Evolutionary conservation across 2,329 filamentous ascomycete genomes (phyloP), one percentile per base, ranked within the genome.

Genomic region (Phialophora tarda): DNA sequence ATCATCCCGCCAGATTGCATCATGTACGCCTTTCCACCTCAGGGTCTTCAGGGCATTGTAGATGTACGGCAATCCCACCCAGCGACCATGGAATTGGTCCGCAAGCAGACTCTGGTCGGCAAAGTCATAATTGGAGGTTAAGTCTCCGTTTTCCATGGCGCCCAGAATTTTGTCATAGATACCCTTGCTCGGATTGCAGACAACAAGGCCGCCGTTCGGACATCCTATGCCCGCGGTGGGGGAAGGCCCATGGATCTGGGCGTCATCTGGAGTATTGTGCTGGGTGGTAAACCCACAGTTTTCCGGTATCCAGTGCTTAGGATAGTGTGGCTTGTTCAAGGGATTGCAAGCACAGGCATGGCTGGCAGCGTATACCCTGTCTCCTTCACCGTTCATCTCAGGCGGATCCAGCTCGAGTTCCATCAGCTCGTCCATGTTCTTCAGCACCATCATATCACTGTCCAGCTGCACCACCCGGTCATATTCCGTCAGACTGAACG

Each of bases 381-480:
- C 76, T 24, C 89, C 87, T 21, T 79, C 80, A 11, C 73, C 87
- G 1, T 73, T 80, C 65, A 82, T 66, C 50, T 79, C 80, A 0
- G 85, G 81, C 23, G 80, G 75, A 77, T 94, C 91, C 54, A 96
- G 85, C 68, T 86, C 81, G 58, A 96, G 73, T n/a, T 91, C 87
- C 91, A 96, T 96, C 71, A 96, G 82, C 80, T 96, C 92, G 77
- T 96, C 93, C 91, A 97, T 96, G 78, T 96, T 96, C 73, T 84
- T 84, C 71, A 89, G 79, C 7, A 92, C 88, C 59, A 96, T 80
- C 92, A 96, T 96, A 80, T 97, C 93, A 74, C 89, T 90, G 79
- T 97, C 93, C 62, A 97, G 84, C 79, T 92, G 90, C 41, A 96
- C 90, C 38, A 96, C 86, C 48, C 92, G 86, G 28, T 89, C 84